Evolutionary conservation across 495 filamentous ascomycete species (phyloP), one percentile per base, ranked within the genome.

Genomic region (Lophiotrema nucula): DNA sequence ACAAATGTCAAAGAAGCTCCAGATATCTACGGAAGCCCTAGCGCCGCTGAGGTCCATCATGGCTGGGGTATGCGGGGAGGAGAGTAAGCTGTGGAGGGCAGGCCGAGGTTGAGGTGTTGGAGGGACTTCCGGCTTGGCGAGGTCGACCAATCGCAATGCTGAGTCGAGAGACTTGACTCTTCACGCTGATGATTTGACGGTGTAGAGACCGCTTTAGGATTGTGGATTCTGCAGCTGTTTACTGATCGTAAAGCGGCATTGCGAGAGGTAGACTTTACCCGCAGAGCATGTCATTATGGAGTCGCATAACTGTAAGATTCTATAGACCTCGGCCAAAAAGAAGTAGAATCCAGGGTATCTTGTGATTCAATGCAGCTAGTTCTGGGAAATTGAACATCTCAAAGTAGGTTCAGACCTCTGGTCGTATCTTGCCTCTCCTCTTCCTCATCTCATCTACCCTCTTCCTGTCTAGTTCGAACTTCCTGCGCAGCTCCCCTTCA

Each of bases 391-490:
- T 12, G 19, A 21, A 47, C 24, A 37, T 22, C 24, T 13, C 26
- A 16, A 5, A 22, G 11, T 18, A 26, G 5, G 13, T n/a, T 37
- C 31, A 60, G 15, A 18, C 24, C 57, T 60, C 49, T 23, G 43
- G 57, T 39, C 52, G 31, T 16, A 58, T 26, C 62, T 72, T 84
- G 45, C 84, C 82, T 59, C 76, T 79, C 72, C 77, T 79, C 68
- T 72, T 77, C 66, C 76, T 61, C 81, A 87, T 81, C 26, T 77
- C 81, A 54, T 72, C 73, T 21, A 89, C 76, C 73, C 76, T 83
- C 72, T 71, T 78, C 71, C 76, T 74, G 71, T 88, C 87, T 60
- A 83, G 77, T 51, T 88, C 84, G 67, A 88, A 88, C 54, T 73
- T 73, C 69, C 73, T 78, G 49, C 85, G 68, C 65, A 96, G 72